Percentiles rank a stretch among this genome's conserved stretches.
These are phyloP conservation scores for Coniochaeta pulveracea DNA, from an alignment of 2,329 filamentous ascomycete species.

Conservation along the genomic window DNA sequence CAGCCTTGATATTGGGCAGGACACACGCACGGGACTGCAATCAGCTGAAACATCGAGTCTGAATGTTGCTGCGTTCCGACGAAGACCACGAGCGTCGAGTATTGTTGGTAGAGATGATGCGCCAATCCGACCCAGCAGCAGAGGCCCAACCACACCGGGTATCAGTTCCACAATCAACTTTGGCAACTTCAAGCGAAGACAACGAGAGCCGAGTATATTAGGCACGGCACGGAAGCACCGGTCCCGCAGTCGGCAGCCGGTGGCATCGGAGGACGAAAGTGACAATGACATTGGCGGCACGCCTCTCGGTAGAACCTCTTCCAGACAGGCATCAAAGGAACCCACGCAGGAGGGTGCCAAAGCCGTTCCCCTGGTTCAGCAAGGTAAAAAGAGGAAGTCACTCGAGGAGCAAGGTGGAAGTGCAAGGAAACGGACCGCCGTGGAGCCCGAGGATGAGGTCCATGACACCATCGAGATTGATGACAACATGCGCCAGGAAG, in stretches of 20 bases:
- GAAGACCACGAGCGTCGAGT: conserved; percentile 36
- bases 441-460: conserved; percentile 9
- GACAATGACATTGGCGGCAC: conserved; percentile 7
- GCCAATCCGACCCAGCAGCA: conserved; percentile 41
- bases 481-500: too few relatives aligned
- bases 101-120: conserved; percentile 37
- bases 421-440: conserved; percentile 17
- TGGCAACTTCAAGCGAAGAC: conserved; percentile 44
- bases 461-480: conserved; percentile 15
- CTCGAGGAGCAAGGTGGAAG: conserved; percentile 29
- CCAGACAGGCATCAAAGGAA: too few relatives aligned
- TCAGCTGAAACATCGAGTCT: conserved; percentile 34
- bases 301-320: not conserved
- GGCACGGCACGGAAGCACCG: conserved; percentile 26
- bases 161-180: conserved; percentile 42
- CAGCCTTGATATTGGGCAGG: conserved; percentile 21
- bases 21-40: conserved; percentile 16
- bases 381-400: conserved; percentile 53
- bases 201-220: conserved; percentile 50
- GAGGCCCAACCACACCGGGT: conserved; percentile 33
- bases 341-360: too few relatives aligned
- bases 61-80: conserved; percentile 33
- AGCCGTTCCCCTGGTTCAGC: too few relatives aligned
- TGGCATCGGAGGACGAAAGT: conserved; percentile 10
- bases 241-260: conserved; percentile 11